These are phyloP conservation scores for Medicago arabica DNA, from an alignment of 306 rosid species.

Conservation along the genomic window DNA sequence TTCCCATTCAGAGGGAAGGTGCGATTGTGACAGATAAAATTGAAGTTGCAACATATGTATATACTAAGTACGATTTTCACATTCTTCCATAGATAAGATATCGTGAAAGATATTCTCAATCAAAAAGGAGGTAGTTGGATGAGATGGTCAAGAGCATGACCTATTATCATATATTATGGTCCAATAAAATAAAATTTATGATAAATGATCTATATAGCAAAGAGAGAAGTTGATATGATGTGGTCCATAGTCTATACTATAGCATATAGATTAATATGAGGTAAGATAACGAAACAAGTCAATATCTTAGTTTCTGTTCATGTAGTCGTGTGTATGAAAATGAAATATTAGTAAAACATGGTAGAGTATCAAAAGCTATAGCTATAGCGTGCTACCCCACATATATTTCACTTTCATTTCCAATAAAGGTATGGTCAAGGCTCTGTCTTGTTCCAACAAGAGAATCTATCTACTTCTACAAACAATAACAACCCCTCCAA, in stretches of 20 bases:
- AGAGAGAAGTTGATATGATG: not conserved
- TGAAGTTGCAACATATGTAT: conserved; percentile 30
- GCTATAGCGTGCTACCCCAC: conserved; percentile 66
- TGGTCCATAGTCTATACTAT: not conserved
- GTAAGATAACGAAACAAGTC: conserved; percentile 41
- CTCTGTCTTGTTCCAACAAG: conserved; percentile 64
- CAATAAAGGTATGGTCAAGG: conserved; percentile 69
- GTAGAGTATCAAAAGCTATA: conserved; percentile 42
- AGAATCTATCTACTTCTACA: conserved; percentile 60
- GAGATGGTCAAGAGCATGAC: not conserved
- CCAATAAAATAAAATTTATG: not conserved
- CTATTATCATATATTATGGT: not conserved
- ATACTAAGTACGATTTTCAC: conserved; percentile 39
- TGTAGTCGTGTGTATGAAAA: conserved; percentile 28
- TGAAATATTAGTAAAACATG: conserved; percentile 36
- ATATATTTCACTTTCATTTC: conserved; percentile 79
- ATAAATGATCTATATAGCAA: too few species aligned
- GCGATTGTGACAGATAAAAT: conserved; percentile 15
- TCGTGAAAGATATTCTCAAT: not conserved
- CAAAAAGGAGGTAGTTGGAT: not conserved
- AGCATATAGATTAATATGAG: not conserved
- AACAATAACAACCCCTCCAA: conserved; percentile 17
- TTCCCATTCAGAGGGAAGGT: not conserved
- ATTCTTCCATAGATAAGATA: not conserved
- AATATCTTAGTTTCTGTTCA: conserved; percentile 29